A percentile compares a stretch with the other conserved stretches of the same genome.
Evolutionary conservation across 2,329 filamentous ascomycete genomes (phyloP).

Genomic region (Septoria linicola): DNA sequence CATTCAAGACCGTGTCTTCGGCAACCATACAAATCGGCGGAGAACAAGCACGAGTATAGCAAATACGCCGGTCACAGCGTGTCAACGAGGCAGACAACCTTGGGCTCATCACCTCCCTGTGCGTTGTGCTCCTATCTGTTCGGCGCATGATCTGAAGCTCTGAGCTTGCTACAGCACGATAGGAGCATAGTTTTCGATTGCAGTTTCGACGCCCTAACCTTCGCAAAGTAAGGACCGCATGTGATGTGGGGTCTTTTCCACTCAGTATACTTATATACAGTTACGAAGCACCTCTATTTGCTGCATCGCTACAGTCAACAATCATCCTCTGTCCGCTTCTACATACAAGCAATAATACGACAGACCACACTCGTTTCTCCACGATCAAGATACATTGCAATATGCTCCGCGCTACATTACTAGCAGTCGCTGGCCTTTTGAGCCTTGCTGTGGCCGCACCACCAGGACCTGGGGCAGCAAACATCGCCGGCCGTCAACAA

Average conservation of each 20-base stretch:
- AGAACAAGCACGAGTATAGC: not conserved
- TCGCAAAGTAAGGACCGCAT: not conserved
- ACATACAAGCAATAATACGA: not conserved
- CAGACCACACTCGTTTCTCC: conserved; percentile 1
- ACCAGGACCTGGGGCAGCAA: not conserved
- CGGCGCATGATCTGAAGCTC: not conserved
- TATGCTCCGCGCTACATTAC: conserved; percentile 13
- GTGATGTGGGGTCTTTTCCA: not conserved
- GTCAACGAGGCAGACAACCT: too few species aligned
- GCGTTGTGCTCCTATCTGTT: not conserved
- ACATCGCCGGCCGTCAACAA: conserved; percentile 19
- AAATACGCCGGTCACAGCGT: too few species aligned
- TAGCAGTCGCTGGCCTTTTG: conserved; percentile 9
- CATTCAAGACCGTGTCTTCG: not conserved
- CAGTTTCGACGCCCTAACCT: not conserved
- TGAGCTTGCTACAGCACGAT: not conserved
- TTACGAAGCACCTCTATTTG: not conserved
- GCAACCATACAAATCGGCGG: not conserved
- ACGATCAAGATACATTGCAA: not conserved
- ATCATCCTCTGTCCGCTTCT: not conserved
- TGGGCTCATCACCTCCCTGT: too few species aligned
- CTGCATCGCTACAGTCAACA: not conserved
- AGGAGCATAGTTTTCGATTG: not conserved
- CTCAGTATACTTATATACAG: not conserved
- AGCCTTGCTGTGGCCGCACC: conserved; percentile 4